Percentiles rank a stretch among this genome's conserved stretches.
These are phyloP conservation scores for Ceratonia siliqua DNA, from an alignment of 306 rosid species.

Conservation along the genomic window DNA sequence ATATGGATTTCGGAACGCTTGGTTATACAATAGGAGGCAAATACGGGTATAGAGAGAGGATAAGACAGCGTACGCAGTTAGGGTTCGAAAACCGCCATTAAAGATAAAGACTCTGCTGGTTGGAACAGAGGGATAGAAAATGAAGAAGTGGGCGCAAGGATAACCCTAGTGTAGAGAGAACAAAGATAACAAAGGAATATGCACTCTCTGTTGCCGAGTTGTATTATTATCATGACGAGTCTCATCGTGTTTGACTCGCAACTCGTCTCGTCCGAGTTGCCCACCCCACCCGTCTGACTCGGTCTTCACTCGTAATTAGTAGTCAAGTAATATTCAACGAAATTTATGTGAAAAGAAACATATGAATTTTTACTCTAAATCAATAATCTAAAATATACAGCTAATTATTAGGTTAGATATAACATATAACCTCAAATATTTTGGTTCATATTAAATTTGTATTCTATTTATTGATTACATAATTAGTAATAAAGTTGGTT, in stretches of 20 bases:
- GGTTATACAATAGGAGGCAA: not conserved
- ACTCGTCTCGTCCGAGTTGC: slow-evolving; percentile 35
- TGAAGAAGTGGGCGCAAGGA: not conserved
- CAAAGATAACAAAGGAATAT: slow-evolving; percentile 34
- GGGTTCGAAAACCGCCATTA: slow-evolving; percentile 41
- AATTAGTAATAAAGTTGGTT: too few species aligned
- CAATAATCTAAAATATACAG: too few species aligned
- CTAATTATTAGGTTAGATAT: not conserved
- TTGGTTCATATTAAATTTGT: not conserved
- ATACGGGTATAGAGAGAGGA: not conserved
- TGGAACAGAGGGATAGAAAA: slow-evolving; percentile 19
- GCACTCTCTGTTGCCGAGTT: slow-evolving; percentile 42
- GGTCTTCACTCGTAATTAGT: not conserved
- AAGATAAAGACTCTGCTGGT: slow-evolving; percentile 33
- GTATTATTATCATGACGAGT: slow-evolving; percentile 29
- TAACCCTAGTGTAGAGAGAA: slow-evolving; percentile 39
- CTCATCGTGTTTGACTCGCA: slow-evolving; percentile 25
- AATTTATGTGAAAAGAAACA: too few species aligned
- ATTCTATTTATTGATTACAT: not conserved
- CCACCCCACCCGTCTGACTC: slow-evolving; percentile 36
- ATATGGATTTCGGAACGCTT: not conserved
- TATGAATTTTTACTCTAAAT: too few species aligned
- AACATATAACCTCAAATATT: too few species aligned
- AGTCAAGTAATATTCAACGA: not conserved
- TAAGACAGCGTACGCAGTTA: slow-evolving; percentile 29